phyloP scores from a whole-genome alignment of 1,284 basidiomycete species.

The Sparassis latifolia region DNA sequence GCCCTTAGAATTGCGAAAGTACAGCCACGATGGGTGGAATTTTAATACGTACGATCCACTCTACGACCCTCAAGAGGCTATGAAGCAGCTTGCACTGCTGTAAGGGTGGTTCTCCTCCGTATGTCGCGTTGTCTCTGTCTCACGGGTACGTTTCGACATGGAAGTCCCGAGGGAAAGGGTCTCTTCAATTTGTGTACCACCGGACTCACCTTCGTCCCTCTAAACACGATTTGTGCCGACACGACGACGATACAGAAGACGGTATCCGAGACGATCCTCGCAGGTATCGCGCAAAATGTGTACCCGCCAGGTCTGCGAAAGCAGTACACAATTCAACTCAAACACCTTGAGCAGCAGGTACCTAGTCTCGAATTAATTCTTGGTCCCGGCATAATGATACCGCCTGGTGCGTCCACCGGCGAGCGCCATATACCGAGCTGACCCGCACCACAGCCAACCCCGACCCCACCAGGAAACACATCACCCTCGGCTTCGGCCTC shows the following conservation, averaged over 20 bases:
- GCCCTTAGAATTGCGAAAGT: no score
- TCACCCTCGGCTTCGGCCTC: slow-evolving; percentile 20
- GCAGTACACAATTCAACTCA: slow-evolving; percentile 31
- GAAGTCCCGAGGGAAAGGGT: slow-evolving; percentile 3
- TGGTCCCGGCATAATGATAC: slow-evolving; percentile 18
- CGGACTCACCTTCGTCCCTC: slow-evolving; percentile 12
- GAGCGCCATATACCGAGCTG: no score
- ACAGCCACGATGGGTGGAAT: no score
- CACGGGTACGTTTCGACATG: not conserved
- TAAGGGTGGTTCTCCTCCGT: slow-evolving; percentile 18
- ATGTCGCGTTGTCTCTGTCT: slow-evolving; percentile 18
- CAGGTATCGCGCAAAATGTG: slow-evolving; percentile 16
- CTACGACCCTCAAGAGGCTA: no score
- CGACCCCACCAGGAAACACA: no score
- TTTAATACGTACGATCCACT: no score
- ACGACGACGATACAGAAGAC: slow-evolving; percentile 8
- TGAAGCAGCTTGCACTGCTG: slow-evolving; percentile 5
- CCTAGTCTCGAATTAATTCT: slow-evolving; percentile 26
- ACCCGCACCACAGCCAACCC: no score
- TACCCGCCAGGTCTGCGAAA: slow-evolving; percentile 24
- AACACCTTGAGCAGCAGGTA: slow-evolving; percentile 20
- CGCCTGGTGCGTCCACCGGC: slow-evolving; percentile 17
- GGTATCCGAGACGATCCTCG: slow-evolving; percentile 9
- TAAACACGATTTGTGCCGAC: slow-evolving; percentile 10
- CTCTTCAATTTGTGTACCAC: slow-evolving; percentile 4